A percentile compares a stretch with the other conserved stretches of the same genome.
phyloP scores from a whole-genome alignment of 2,329 filamentous ascomycete genomes.

The Epichloe scottii region DNA sequence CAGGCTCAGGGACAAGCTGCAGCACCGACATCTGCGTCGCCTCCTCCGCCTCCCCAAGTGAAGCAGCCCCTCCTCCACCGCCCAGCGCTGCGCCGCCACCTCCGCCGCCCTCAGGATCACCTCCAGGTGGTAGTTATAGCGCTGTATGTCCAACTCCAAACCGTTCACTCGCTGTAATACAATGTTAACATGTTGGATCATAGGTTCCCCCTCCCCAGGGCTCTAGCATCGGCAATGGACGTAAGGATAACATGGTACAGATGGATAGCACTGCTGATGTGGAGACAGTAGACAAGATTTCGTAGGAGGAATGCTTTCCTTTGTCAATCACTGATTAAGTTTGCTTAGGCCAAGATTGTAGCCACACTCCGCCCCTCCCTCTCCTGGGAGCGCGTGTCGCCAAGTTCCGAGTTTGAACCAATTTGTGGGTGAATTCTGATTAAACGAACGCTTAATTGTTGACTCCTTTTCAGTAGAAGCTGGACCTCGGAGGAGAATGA shows the following conservation, averaged over 20 bases:
- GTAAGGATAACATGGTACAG: slow-evolving; percentile 1
- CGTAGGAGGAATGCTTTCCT: not conserved
- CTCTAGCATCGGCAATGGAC: slow-evolving; percentile 21
- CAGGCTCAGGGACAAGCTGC: slow-evolving; percentile 34
- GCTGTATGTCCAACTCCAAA: slow-evolving; percentile 38
- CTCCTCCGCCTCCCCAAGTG: slow-evolving; percentile 47
- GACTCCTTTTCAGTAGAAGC: slow-evolving; percentile 2
- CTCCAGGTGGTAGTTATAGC: slow-evolving; percentile 47
- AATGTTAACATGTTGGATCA: not conserved
- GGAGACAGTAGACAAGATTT: not conserved
- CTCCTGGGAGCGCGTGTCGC: not conserved
- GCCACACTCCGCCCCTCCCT: not conserved
- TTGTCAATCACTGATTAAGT: slow-evolving; percentile 3
- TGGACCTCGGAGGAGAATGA: not conserved
- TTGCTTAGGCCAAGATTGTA: slow-evolving; percentile 1
- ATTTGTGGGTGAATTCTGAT: not conserved
- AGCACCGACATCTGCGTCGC: slow-evolving; percentile 35
- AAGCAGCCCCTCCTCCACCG: slow-evolving; percentile 51
- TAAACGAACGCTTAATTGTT: not conserved
- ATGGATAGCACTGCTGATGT: slow-evolving; percentile 3
- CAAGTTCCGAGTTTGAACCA: not conserved
- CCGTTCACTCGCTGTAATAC: not conserved
- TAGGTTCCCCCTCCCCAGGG: slow-evolving; percentile 46
- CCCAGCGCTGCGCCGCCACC: slow-evolving; percentile 36
- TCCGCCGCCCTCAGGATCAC: slow-evolving; percentile 31